Base-by-base conservation (phyloP, 1,284 basidiomycete genomes). In the Apiotrichum domesticum region DNA sequence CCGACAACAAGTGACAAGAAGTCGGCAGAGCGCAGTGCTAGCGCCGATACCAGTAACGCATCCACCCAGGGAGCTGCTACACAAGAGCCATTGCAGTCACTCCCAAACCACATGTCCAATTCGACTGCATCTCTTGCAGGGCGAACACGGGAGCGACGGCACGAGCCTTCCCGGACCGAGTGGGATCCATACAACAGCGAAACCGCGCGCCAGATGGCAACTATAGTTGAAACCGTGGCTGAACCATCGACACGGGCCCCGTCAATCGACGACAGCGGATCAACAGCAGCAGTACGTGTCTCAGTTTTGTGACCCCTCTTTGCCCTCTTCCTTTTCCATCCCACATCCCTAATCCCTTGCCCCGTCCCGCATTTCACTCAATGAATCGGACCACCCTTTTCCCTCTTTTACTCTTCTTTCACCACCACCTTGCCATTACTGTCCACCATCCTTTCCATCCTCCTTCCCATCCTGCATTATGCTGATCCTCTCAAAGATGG, bases 171-270 rank as follows among this genome's bases (percentile, higher is more conserved):
- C 15, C 47, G 47, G 15, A 49, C 21, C 35, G 47, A 49, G 15
- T 49, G 47, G 47, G 47, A 49, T 32, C 47, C 35, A 9, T 49
- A 49, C 47, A 39, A 49, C n/a, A 14, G 47, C n/a, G 47, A 49
- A 21, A 32, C 47, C 7, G 35, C 47, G 21, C 51, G 59, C 8
- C 51, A 46, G 42, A 71, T 71, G 69, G 55, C 65, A 2, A 64
- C 66, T 3, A 67, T 71, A 29, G 58, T 60, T 29, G 69, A 71
- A 9, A 53, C 62, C 11, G 41, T 46, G 35, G 48, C 53, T 46
- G 54, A 69, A 48, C 44, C 46, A 5, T 21, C 21, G 21, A 42
- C 29, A 6, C 58, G 66, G 34, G 62, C 63, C 29, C 51, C 61
- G 9, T 63, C 63, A 7, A 50, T 58, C 5, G 67, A 70, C 33